Percentiles rank a stretch among this genome's conserved stretches.
Conservation (phyloP, 208 protist genomes). For the Naegleria fowleri region DNA sequence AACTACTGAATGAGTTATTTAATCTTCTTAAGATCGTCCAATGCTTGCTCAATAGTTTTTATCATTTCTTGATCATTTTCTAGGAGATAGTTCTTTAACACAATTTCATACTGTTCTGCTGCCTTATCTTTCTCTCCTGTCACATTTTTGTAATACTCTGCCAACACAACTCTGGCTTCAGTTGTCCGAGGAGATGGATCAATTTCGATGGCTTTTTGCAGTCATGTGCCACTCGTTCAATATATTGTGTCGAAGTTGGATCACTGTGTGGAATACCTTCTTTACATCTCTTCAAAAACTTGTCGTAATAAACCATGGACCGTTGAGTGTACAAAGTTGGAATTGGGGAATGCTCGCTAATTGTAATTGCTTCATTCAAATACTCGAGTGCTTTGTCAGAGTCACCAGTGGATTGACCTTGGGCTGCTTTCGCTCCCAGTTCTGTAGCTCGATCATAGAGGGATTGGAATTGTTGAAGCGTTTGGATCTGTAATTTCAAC, state of each 20-base stretch:
- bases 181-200: not conserved
- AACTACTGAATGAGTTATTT: too few relatives aligned
- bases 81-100: not conserved
- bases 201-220: not conserved
- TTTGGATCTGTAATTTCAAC: not conserved
- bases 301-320: not conserved
- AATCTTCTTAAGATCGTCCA: not conserved
- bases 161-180: not conserved
- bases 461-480: not conserved
- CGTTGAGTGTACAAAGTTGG: not conserved
- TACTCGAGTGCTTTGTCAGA: not conserved
- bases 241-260: not conserved
- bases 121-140: not conserved
- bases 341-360: not conserved
- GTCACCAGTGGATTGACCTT: not conserved
- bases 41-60: not conserved
- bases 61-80: constrained; percentile 11
- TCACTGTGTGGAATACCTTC: not conserved
- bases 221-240: not conserved
- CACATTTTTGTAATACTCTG: not conserved
- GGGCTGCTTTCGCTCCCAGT: not conserved
- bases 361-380: not conserved
- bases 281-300: not conserved
- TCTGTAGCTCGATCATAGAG: not conserved
- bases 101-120: not conserved